Evolutionary conservation across 2,329 filamentous ascomycete genomes (phyloP).

Genomic region (Neonectria sp.): DNA sequence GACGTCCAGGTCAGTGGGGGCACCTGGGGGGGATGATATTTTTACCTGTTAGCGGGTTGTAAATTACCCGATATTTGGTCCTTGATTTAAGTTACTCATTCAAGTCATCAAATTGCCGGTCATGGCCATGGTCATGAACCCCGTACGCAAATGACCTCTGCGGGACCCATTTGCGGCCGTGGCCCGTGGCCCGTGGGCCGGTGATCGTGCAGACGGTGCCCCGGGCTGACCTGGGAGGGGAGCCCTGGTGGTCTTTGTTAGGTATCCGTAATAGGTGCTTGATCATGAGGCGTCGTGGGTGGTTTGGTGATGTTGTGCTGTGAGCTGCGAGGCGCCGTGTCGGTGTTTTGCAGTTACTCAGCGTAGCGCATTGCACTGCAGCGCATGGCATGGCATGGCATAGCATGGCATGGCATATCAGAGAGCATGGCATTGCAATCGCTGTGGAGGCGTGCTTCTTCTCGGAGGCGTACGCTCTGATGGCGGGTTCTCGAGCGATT

Average conservation of each 20-base stretch:
- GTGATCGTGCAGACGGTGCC: not conserved
- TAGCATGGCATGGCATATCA: conserved; percentile 12
- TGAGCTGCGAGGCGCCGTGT: not conserved
- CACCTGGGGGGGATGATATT: not conserved
- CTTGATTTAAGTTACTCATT: conserved; percentile 13
- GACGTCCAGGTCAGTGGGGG: conserved; percentile 13
- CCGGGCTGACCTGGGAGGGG: too few species aligned
- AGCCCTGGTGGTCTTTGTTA: too few species aligned
- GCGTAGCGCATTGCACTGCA: conserved; percentile 3
- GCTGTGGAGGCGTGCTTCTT: not conserved
- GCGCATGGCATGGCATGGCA: conserved; percentile 17
- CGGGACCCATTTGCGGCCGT: not conserved
- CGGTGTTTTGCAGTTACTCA: conserved; percentile 6
- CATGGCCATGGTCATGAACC: not conserved
- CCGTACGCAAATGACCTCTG: conserved; percentile 1
- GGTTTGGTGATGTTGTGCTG: conserved; percentile 5
- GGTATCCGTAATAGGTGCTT: too few species aligned
- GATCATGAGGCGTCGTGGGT: not conserved
- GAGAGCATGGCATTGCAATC: conserved; percentile 15
- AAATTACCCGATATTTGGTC: not conserved
- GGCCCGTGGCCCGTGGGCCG: not conserved
- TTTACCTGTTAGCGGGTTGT: conserved; percentile 13
- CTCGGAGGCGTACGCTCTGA: not conserved
- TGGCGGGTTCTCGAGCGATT: conserved; percentile 1
- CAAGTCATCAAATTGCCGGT: conserved; percentile 20